Evolutionary conservation across 768 basidiomycete genomes (phyloP), one percentile per base, ranked within the genome.

Genomic region (Podaxis carcinomalis): DNA sequence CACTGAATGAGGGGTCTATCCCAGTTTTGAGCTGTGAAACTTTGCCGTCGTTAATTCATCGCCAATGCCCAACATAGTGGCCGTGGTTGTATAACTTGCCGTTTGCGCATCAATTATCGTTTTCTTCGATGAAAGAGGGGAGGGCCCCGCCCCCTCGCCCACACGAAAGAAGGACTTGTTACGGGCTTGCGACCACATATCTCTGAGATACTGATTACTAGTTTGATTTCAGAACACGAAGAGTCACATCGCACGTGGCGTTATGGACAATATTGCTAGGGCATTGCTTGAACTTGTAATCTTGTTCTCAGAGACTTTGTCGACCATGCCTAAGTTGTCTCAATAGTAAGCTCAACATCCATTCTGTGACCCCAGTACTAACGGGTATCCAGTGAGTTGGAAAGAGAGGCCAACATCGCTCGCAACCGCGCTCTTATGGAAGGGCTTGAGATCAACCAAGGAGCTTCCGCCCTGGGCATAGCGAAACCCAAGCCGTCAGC

Each of bases 341-440:
- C 73, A 82, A 73, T 84, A 84, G 82, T 84, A 65, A 72, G 81
- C 65, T 23, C n/a, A 2, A 5, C 7, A 14, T 36, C 46, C 9
- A 16, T 49, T 49, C 3, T 49, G 3, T 49, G 25, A 27, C 47
- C 11, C 11, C 1, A 13, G 25, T 25, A 5, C 23, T 49, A 23
- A 49, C 11, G 50, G 10, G 23, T 19, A n/a, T 61, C 5, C 54
- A 80, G 80, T 70, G 92, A 92, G 73, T 74, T 81, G 21, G 88
- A 92, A 65, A 86, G 92, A 19, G 86, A 90, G 69, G 87, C 85
- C 7, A 93, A 92, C 67, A 92, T 93, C 49, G 90, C 89, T 11
- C 82, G 89, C 54, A 94, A 94, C 69, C 86, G 83, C 46, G 87
- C 84, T 2, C 76, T 93, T 7, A 78, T 94, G 39, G 85, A 89